A percentile compares a stretch with the other conserved stretches of the same genome.
phyloP scores from a whole-genome alignment of 768 basidiomycete genomes.

The Sarcodon aspratus region DNA sequence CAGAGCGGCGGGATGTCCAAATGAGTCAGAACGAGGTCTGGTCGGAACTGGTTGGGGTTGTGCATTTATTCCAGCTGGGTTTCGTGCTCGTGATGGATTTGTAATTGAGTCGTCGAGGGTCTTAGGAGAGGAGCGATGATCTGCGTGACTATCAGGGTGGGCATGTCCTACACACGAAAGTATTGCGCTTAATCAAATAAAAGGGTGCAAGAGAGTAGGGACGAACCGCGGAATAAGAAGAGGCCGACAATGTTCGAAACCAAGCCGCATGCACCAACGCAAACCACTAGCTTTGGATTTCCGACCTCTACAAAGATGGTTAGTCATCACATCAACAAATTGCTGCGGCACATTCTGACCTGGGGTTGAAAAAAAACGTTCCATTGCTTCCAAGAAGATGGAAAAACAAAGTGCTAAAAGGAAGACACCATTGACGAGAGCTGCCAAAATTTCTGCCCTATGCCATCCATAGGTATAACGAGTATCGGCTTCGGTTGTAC shows the following conservation, averaged over 20 bases:
- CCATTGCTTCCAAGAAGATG: conserved; percentile 84
- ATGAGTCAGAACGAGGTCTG: background rate
- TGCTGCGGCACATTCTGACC: conserved; percentile 28
- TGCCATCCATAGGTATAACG: conserved; percentile 99
- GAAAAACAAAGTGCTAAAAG: conserved; percentile 94
- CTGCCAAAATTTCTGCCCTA: conserved; percentile 91
- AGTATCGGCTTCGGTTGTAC: conserved; percentile 44
- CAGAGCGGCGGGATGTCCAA: background rate
- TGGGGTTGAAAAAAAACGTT: conserved; percentile 78
- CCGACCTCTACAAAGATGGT: conserved; percentile 53
- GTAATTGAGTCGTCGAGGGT: too few relatives aligned
- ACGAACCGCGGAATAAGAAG: conserved; percentile 87
- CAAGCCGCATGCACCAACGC: conserved; percentile 84
- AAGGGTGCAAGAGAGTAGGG: too few relatives aligned
- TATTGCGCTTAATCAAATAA: too few relatives aligned
- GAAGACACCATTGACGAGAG: conserved; percentile 94
- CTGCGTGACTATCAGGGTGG: conserved; percentile 38
- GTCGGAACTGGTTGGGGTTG: background rate
- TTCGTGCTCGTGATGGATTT: too few relatives aligned
- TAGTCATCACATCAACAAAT: conserved; percentile 3
- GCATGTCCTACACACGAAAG: conserved; percentile 41
- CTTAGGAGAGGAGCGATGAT: conserved; percentile 1
- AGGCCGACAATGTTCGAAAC: conserved; percentile 89
- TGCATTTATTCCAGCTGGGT: too few relatives aligned
- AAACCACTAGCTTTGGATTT: conserved; percentile 77